phyloP scores from a whole-genome alignment of 2,329 filamentous ascomycete genomes.

The Chaetothyriales sp. region DNA sequence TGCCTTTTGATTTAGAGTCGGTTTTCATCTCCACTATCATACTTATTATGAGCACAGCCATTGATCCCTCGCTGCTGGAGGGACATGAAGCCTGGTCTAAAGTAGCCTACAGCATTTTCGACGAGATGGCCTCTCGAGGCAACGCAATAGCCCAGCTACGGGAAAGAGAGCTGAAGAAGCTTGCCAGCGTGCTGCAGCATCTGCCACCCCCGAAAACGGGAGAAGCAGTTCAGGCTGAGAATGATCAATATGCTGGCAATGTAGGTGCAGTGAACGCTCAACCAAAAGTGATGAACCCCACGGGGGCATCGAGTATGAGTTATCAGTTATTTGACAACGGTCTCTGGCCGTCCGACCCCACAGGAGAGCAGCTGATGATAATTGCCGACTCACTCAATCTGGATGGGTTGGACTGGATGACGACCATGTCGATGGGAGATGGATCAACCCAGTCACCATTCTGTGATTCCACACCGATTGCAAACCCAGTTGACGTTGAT shows the following conservation, averaged over 20 bases:
- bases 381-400: slow-evolving; percentile 14
- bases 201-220: slow-evolving; percentile 10
- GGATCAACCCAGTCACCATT: background rate
- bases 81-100: slow-evolving; percentile 26
- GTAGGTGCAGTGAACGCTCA: background rate
- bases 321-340: slow-evolving; percentile 3
- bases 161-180: slow-evolving; percentile 32
- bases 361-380: slow-evolving; percentile 11
- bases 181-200: slow-evolving; percentile 27
- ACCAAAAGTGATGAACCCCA: background rate
- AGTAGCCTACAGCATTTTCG: slow-evolving; percentile 30
- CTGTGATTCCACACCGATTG: background rate
- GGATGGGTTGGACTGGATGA: slow-evolving; percentile 1
- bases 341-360: slow-evolving; percentile 9
- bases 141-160: slow-evolving; percentile 33
- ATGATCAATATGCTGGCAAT: background rate
- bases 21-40: slow-evolving; percentile 32
- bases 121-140: slow-evolving; percentile 33
- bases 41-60: slow-evolving; percentile 25
- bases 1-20: slow-evolving; percentile 35
- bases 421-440: background rate
- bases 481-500: background rate
- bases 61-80: slow-evolving; percentile 25
- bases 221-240: background rate
- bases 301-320: background rate